phyloP scores from a whole-genome alignment of 768 basidiomycete genomes.

The Leccinum truebloodii region DNA sequence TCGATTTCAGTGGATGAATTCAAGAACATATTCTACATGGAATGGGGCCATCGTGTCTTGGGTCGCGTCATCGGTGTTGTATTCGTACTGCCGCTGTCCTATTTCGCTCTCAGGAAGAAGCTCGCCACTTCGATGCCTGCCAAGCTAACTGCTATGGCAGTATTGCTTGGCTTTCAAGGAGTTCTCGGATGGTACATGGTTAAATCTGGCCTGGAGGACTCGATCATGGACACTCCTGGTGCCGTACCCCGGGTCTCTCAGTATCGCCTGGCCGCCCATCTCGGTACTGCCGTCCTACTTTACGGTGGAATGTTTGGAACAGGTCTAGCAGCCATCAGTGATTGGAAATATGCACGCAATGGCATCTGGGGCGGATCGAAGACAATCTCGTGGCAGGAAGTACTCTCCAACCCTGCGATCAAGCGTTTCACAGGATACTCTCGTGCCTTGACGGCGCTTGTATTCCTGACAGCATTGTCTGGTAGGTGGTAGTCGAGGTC shows the following conservation, averaged over 20 bases:
- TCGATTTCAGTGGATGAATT: constrained; percentile 87
- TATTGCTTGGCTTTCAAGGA: constrained; percentile 90
- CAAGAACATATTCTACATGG: constrained; percentile 97
- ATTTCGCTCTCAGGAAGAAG: constrained; percentile 72
- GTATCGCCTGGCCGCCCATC: constrained; percentile 93
- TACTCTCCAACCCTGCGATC: constrained; percentile 58
- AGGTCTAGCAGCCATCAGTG: constrained; percentile 73
- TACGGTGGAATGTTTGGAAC: constrained; percentile 91
- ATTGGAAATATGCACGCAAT: constrained; percentile 69
- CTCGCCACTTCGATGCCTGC: constrained; percentile 62
- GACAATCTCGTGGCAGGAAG: constrained; percentile 41
- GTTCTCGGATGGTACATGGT: constrained; percentile 99
- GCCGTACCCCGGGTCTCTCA: constrained; percentile 95
- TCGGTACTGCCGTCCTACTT: constrained; percentile 88
- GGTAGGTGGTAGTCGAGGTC: constrained; percentile 47
- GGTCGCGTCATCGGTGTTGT: constrained; percentile 83
- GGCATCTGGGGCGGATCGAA: constrained; percentile 59
- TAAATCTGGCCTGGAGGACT: constrained; percentile 88
- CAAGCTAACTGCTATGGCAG: constrained; percentile 70
- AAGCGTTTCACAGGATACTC: constrained; percentile 59
- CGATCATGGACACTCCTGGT: constrained; percentile 75
- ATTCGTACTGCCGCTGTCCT: constrained; percentile 82
- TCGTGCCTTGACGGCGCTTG: constrained; percentile 68
- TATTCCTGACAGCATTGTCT: constrained; percentile 90
- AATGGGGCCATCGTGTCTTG: constrained; percentile 94